Conservation (phyloP, 371 early-diverging fungal species). For the Lichtheimia ramosa region DNA sequence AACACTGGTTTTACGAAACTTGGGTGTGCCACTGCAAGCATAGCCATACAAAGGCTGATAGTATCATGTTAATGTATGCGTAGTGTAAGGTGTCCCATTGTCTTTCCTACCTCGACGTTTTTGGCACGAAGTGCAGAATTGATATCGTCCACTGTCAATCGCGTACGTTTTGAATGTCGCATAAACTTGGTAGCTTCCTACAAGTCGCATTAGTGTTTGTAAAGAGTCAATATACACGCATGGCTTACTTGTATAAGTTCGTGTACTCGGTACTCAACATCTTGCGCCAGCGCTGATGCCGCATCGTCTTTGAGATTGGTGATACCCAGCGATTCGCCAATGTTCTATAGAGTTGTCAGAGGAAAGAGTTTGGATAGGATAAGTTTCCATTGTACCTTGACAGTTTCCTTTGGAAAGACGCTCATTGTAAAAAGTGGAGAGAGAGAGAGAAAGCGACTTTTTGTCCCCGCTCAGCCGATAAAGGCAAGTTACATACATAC, state of each 20-base stretch:
- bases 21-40: slow-evolving; percentile 73
- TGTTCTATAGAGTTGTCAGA: slow-evolving; percentile 48
- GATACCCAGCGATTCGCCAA: slow-evolving; percentile 93
- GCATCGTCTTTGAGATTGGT: slow-evolving; percentile 91
- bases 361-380: background rate
- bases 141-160: slow-evolving; percentile 90
- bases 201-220: background rate
- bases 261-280: slow-evolving; percentile 96
- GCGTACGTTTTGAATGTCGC: slow-evolving; percentile 92
- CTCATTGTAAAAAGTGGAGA: slow-evolving; percentile 25
- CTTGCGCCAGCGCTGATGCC: slow-evolving; percentile 87
- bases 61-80: no score
- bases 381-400: slow-evolving; percentile 26
- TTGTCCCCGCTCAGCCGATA: background rate
- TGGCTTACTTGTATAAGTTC: slow-evolving; percentile 91
- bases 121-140: slow-evolving; percentile 94
- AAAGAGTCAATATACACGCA: background rate
- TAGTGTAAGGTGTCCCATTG: background rate
- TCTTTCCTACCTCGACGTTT: slow-evolving; percentile 86
- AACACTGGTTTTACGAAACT: slow-evolving; percentile 71
- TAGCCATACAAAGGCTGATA: slow-evolving; percentile 94
- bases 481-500: no score
- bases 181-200: slow-evolving; percentile 98
- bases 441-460: no score
- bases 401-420: slow-evolving; percentile 53